Base-by-base conservation (phyloP, 768 basidiomycete genomes). In the Boletus rufocinnamomeus region DNA sequence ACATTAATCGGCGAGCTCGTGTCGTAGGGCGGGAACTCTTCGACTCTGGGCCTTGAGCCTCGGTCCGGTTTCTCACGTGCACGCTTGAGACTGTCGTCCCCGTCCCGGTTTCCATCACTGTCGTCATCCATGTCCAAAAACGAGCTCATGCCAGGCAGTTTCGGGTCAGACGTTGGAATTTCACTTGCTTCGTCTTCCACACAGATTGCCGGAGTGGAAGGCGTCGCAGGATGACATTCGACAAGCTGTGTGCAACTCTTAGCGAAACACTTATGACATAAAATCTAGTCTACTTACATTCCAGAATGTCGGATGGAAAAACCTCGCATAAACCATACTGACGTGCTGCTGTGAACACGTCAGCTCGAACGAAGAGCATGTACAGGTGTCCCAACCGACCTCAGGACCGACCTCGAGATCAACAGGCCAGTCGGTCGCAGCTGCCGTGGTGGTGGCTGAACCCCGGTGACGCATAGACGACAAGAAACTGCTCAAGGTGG, bases 301-400 rank as follows among this genome's bases (percentile, higher is more conserved):
- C 67, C 67, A 69, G 21, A 45, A 46, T 2, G 51, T 59, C 5
- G 68, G 68, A 35, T 69, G 67, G 38, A 69, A 69, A 51, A 47
- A 61, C 43, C 38, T 64, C 1, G 65, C 65, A 37, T 69, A 67
- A 0, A 69, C 57, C 63, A 65, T 68, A 16, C 37, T 65, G 6
- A 68, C 57, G 28, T 70, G 58, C 17, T 62, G 30, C 44, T 61
- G 21, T 14, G 1, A 1, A 21, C 14, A 4, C 3, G n/a, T 70
- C 23, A 61, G 41, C 16, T 4, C 3, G 2, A 45, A n/a, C 4
- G 6, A 59, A 23, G 37, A 23, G 9, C 3, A 34, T 11, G 14
- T 2, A 27, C 3, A 8, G 1, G 35, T 6, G 7, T 14, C 4
- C 0, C 6, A 45, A 46, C 59, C 1, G 19, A 60, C 66, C 44